Evolutionary conservation across 2,329 filamentous ascomycete species (phyloP), one percentile per base, ranked within the genome.

Genomic region (Ceratocystis papillata): DNA sequence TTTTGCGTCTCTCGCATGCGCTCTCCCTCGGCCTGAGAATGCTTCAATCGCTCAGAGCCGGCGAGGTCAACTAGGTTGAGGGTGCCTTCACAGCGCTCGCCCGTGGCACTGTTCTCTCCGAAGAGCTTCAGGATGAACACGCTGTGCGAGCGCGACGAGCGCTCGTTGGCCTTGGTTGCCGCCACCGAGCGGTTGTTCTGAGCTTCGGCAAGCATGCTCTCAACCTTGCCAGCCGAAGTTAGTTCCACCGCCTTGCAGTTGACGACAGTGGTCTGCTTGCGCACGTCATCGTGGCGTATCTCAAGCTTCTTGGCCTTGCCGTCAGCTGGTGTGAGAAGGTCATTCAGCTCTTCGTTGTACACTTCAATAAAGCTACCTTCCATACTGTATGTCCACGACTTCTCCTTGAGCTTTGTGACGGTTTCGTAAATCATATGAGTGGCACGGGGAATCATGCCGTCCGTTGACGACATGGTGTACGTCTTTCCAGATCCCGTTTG

Each of bases 401-500:
- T 95, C 70, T 92, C 89, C 74, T 88, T 86, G 20, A 99, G 80
- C 63, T 87, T 83, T 68, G 86, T 87, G 64, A 95, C 89, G 53
- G 90, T 94, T 65, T 89, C 84, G 75, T 96, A 96, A 69, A 99
- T 96, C 79, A 97, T 93, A 70, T 89, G 84, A 6, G 95, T 94
- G 2, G 94, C 92, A 6, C 88, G 84, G 1, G 94, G 93, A 67
- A 99, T 99, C 87, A 99, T 96, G 70, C 94, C 94, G 71, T 96
- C 90, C 1, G 79, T 76, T 0, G 87, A 88, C 8, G 89, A 95
- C 94, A 99, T 99, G 3, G 94, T 97, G 73, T 87, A 89, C 0
- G 94, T 99, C 80, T 99, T 99, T 68, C 94, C 94, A 20, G 92
- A 94, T 2, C 94, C 94, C 0, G 94, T 99, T 75, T 99, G 94